Percentiles rank a stretch among this genome's conserved stretches.
phyloP scores from a whole-genome alignment of 176 grass and related monocot species.

The Otatea glauca region DNA sequence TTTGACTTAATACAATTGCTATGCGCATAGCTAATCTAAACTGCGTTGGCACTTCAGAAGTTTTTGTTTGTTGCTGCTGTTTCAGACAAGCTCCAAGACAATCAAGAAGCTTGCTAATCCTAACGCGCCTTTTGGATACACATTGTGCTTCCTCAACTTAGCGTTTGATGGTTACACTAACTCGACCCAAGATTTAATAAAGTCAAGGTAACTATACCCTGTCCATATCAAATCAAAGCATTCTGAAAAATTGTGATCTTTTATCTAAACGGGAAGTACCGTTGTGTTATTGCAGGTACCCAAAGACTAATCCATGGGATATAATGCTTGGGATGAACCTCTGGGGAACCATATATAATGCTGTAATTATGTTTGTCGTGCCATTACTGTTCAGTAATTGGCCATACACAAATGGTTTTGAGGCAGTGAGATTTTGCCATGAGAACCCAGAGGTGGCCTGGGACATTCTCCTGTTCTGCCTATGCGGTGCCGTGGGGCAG shows the following conservation, averaged over 20 bases:
- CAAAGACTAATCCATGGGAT: slow-evolving; percentile 92
- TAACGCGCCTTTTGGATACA: slow-evolving; percentile 91
- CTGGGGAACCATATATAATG: slow-evolving; percentile 93
- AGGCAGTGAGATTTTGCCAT: slow-evolving; percentile 78
- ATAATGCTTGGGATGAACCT: slow-evolving; percentile 99
- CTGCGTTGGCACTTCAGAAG: slow-evolving; percentile 10
- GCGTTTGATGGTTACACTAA: slow-evolving; percentile 98
- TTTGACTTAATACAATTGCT: background rate
- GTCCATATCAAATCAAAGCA: background rate
- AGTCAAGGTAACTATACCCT: slow-evolving; percentile 66
- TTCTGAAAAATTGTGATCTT: slow-evolving; percentile 10
- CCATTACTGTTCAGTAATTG: slow-evolving; percentile 71
- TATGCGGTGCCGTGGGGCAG: slow-evolving; percentile 83
- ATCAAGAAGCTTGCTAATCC: slow-evolving; percentile 98
- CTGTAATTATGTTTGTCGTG: slow-evolving; percentile 76
- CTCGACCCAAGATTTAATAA: slow-evolving; percentile 96
- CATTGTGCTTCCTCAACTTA: slow-evolving; percentile 97
- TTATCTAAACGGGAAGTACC: slow-evolving; percentile 15
- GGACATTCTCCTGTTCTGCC: slow-evolving; percentile 88
- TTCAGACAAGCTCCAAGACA: slow-evolving; percentile 96
- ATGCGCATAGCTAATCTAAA: background rate
- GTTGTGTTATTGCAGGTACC: slow-evolving; percentile 56
- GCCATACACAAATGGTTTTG: slow-evolving; percentile 82
- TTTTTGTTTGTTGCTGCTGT: slow-evolving; percentile 30
- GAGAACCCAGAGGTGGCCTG: slow-evolving; percentile 90